Base-by-base conservation (phyloP, 1,284 basidiomycete species). In the Moesziomyces sp. region DNA sequence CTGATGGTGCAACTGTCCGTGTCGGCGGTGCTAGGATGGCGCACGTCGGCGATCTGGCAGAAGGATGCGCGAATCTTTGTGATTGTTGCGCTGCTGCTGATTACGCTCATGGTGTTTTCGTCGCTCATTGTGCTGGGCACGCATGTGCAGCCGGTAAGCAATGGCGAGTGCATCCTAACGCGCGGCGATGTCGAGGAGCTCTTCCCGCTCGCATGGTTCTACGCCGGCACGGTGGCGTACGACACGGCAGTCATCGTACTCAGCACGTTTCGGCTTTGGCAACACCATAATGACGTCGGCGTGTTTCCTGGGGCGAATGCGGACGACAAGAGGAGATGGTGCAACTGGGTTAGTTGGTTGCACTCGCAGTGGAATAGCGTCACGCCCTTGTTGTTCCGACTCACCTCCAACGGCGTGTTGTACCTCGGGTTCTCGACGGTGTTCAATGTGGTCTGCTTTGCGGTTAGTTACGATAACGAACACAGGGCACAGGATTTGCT, bases 11-110 rank as follows among this genome's bases (percentile, higher is more conserved):
- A 79, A 43, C 50, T 78, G 5, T 53, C 70, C 6, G 69, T 78
- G 16, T 58, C 71, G 1, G 52, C 62, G 18, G 63, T 74, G 10
- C 76, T 81, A 18, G 71, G 64, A 0, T 79, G 79, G 79, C 68
- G 79, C 26, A 76, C 79, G 11, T 54, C 76, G 23, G 79, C 77
- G 3, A 81, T 81, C 21, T 81, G 79, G 79, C 65, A 75, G 18
- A 64, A 65, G 26, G 63, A 70, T 30, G 61, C 61, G 11, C 62
- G 71, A 9, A 72, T 81, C 46, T 47, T 74, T 26, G 57, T 74
- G 30, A 59, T 73, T 28, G 52, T 79, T 21, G 33, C 46, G 9
- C 49, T 60, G 1, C 67, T 81, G 13, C 58, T 69, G 11, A 28
- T 57, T 26, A 52, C 58, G 14, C 53, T 80, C 26, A 66, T 78